Base-by-base conservation (phyloP, 2,329 filamentous ascomycete species). In the Pseudopithomyces chartarum region DNA sequence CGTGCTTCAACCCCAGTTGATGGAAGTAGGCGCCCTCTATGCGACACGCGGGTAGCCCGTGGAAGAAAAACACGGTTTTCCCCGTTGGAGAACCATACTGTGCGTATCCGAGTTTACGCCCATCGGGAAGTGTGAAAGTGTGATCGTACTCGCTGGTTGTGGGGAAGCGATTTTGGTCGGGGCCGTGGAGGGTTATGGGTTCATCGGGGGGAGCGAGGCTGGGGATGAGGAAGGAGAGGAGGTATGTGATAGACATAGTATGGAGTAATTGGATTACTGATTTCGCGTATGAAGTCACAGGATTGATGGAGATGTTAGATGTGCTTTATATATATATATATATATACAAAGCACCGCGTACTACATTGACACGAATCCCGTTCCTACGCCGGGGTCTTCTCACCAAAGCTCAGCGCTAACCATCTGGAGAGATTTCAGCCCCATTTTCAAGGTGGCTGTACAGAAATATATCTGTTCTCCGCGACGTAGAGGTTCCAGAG, bases 21-120 rank as follows among this genome's bases (percentile, higher is more conserved):
- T 75, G 62, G 36, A 66, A 67, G 0, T 44, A 33, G 1, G 64
- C 60, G 2, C 54, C 73, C 49, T 75, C 71, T 15, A 74, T 36
- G 0, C 73, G 68, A 8, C 67, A 73, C 7, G 69, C 68, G 1
- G 73, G 70, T 1, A 69, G 55, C 0, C 71, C 71, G n/a, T 74
- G 71, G 17, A 65, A 56, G 57, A 66, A 72, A 11, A 74, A 49
- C 17, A 73, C 62, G 0, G 70, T 22, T 34, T 60, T 59, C 15
- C 70, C 70, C 2, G 60, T 68, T 10, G 57, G 61, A 2, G 63
- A 63, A 5, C 73, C 71, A 43, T 73, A 74, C 36, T 70, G 58
- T 33, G 71, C 72, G 50, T 76, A 77, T 5, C 74, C 71, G 1
- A 78, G 62, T 52, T 67, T 73, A 13, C 75, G 72, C 7, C 73